These are phyloP conservation scores for Ophiostoma sp. DNA, from an alignment of 2,329 filamentous ascomycete species.

Conservation along the genomic window DNA sequence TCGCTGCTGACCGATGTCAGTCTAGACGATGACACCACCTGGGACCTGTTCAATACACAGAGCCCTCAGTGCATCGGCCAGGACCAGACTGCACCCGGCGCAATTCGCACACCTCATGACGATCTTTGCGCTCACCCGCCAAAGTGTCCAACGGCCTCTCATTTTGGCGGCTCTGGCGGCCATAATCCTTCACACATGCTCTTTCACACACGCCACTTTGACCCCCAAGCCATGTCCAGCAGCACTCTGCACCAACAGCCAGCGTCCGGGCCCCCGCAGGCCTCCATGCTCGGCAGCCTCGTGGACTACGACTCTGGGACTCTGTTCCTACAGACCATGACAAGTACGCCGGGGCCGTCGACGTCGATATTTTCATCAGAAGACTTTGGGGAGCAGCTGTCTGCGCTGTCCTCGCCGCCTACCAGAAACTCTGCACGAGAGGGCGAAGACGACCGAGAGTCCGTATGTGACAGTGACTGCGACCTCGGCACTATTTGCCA, in stretches of 20 bases:
- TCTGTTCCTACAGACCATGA: slow-evolving; percentile 16
- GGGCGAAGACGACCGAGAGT: slow-evolving; percentile 22
- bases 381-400: slow-evolving; percentile 24
- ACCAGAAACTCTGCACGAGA: slow-evolving; percentile 6
- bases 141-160: slow-evolving; percentile 22
- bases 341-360: slow-evolving; percentile 13
- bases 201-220: slow-evolving; percentile 25
- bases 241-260: neutral
- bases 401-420: slow-evolving; percentile 22
- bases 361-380: slow-evolving; percentile 8
- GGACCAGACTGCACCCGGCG: slow-evolving; percentile 17
- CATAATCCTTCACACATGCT: slow-evolving; percentile 22
- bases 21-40: slow-evolving; percentile 20
- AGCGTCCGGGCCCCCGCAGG: neutral
- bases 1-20: slow-evolving; percentile 18
- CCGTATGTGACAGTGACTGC: slow-evolving; percentile 27
- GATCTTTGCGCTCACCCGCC: slow-evolving; percentile 26
- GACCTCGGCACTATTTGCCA: slow-evolving; percentile 26
- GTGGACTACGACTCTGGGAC: slow-evolving; percentile 10
- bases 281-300: neutral
- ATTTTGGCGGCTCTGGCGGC: slow-evolving; percentile 14
- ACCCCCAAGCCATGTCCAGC: slow-evolving; percentile 13
- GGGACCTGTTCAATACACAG: slow-evolving; percentile 25
- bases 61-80: slow-evolving; percentile 23
- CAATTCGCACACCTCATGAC: slow-evolving; percentile 26